These are phyloP conservation scores for Zygosaccharomyces rouxii DNA, from an alignment of 805 yeast genomes.

Conservation along the genomic window DNA sequence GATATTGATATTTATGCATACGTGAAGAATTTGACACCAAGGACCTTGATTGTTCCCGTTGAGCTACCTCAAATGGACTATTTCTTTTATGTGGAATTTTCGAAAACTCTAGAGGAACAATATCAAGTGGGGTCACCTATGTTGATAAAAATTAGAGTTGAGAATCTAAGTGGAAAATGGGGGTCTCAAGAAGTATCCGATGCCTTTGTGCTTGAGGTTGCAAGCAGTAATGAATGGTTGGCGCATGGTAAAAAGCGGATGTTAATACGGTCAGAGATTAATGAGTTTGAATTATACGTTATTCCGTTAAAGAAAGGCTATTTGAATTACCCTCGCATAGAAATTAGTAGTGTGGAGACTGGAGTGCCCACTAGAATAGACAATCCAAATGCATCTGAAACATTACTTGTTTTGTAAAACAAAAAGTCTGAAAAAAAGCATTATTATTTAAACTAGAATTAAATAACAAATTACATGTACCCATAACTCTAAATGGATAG, in stretches of 20 bases:
- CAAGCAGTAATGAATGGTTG: slow-evolving; percentile 68
- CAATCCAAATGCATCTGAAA: slow-evolving; percentile 62
- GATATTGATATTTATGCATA: slow-evolving; percentile 26
- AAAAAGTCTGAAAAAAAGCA: slow-evolving; percentile 9
- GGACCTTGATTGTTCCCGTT: slow-evolving; percentile 27
- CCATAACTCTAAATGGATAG: not conserved
- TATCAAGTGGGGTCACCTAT: slow-evolving; percentile 22
- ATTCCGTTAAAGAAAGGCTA: slow-evolving; percentile 78
- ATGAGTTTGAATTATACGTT: slow-evolving; percentile 42
- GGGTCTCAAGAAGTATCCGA: slow-evolving; percentile 4
- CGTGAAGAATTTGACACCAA: slow-evolving; percentile 19
- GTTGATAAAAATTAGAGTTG: slow-evolving; percentile 16
- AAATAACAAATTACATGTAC: slow-evolving; percentile 8
- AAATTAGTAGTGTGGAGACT: slow-evolving; percentile 38
- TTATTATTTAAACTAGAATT: slow-evolving; percentile 14
- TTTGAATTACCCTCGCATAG: slow-evolving; percentile 59
- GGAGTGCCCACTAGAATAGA: slow-evolving; percentile 53
- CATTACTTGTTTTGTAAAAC: slow-evolving; percentile 64
- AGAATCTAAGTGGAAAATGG: slow-evolving; percentile 25
- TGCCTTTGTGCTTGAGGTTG: slow-evolving; percentile 44
- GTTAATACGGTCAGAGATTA: slow-evolving; percentile 40
- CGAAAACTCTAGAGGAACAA: not conserved
- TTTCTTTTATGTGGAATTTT: slow-evolving; percentile 23
- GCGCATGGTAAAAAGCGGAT: slow-evolving; percentile 66
- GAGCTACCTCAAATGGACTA: slow-evolving; percentile 25